phyloP scores from a whole-genome alignment of 2,329 filamentous ascomycete genomes.

The Fusarium sp. region DNA sequence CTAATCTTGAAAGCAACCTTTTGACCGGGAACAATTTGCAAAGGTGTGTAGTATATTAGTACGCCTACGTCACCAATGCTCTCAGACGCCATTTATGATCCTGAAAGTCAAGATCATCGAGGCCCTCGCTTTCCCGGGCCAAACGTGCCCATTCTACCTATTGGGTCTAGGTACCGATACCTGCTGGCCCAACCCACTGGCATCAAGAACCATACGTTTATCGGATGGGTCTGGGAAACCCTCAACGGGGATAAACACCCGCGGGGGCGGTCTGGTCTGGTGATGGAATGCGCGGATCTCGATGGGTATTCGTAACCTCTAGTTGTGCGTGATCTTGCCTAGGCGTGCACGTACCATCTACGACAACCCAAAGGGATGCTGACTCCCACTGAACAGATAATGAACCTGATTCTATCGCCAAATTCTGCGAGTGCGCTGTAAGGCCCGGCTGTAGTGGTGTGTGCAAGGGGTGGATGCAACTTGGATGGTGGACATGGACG shows the following conservation, averaged over 20 bases:
- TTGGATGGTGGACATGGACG: constrained; percentile 4
- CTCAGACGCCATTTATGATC: neutral
- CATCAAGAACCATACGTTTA: constrained; percentile 27
- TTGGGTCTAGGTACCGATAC: neutral
- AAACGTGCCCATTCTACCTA: neutral
- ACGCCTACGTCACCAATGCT: neutral
- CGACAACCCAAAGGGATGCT: constrained; percentile 3
- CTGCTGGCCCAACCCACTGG: neutral
- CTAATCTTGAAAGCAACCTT: neutral
- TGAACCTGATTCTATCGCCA: constrained; percentile 11
- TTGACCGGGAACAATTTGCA: neutral
- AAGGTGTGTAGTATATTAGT: neutral
- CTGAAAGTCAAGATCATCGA: neutral
- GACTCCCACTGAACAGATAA: neutral
- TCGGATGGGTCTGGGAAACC: constrained; percentile 6
- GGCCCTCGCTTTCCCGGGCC: neutral
- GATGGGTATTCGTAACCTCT: constrained; percentile 5
- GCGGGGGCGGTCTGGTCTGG: constrained; percentile 11
- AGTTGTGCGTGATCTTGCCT: neutral
- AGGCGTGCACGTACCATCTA: constrained; percentile 6
- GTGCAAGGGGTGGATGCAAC: constrained; percentile 10
- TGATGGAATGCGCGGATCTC: constrained; percentile 1
- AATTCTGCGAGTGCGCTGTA: neutral
- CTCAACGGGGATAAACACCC: neutral
- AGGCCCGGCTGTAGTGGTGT: constrained; percentile 5